Base-by-base conservation (phyloP, 202 grass and related monocot genomes). In the Musa balbisiana region DNA sequence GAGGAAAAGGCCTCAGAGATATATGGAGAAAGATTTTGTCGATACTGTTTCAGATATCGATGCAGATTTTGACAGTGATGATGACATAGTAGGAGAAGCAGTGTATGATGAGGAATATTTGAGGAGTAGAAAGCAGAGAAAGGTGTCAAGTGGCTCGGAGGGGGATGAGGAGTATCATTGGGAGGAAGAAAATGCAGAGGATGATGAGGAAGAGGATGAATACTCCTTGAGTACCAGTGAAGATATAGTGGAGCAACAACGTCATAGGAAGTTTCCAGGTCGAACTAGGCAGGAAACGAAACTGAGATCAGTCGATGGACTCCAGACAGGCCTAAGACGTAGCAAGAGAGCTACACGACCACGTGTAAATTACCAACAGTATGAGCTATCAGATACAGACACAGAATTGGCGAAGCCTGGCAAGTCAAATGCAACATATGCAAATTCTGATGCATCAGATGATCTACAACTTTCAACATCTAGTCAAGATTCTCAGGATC, bases 91-190 rank as follows among this genome's bases (percentile, higher is more conserved):
- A 16, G 94, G 94, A 52, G 94, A 98, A 91, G 94, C 85, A 78
- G 80, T 98, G 9, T 98, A 98, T 65, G 90, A 98, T n/a, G 91
- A 98, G 51, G 90, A 93, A 66, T 98, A 98, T 79, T 81, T 98
- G 72, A 87, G 80, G 83, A 93, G 73, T 51, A 81, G 77, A 55
- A 89, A 91, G 64, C 82, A 71, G 23, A 79, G 82, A 53, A 91
- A 87, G n/a, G 51, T 82, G 26, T 83, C 85, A 68, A 78, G 87
- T 63, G 80, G 79, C 54, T 93, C 88, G 49, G 88, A 93, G 70
- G 79, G 80, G 6, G 83, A 86, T 33, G 88, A 89, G 78, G 90
- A 89, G 33, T 92, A 93, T 59, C 85, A 54, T 10, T 80, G 84
- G 66, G 91, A 91, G 52, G 85, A 86, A 56, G 85, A 94, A 51